Base-by-base conservation (phyloP, 2,329 filamentous ascomycete species). In the Diplodia mutila region DNA sequence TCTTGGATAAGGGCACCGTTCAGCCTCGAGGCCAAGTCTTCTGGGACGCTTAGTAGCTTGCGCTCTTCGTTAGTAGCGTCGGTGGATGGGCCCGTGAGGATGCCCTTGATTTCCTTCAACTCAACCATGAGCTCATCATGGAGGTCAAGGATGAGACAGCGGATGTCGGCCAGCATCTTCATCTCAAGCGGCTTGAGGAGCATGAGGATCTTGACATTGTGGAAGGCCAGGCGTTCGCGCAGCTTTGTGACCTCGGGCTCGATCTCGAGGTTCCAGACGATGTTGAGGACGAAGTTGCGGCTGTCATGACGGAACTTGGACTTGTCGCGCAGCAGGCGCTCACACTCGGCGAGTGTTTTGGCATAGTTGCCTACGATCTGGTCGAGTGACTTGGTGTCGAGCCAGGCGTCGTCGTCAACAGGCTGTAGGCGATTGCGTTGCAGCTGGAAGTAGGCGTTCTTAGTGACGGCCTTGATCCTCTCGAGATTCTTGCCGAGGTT, bases 351-450 rank as follows among this genome's bases (percentile, higher is more conserved):
- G 3, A 72, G 21, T 1, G 71, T 72, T 21, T 65, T 32, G 14
- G 48, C 27, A 54, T 69, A 72, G 42, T 72, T 67, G 25, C 71
- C 71, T 49, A 71, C 68, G 51, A 72, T 72, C 54, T 70, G 68
- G 34, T 57, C 57, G 21, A 72, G 51, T 1, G 69, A 67, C 12
- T 61, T 61, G 9, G 67, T 18, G 39, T 71, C 68, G 27, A 63
- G 68, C 23, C 32, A 12, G 21, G 52, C n/a, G 7, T 66, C 52
- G 18, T 67, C 64, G 23, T 63, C 65, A 9, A 57, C 46, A 5
- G 51, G 27, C 16, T 59, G 57, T 8, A 61, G 57, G 11, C 57
- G 37, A 32, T 66, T 61, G 21, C 48, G 53, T 8, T 66, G 52
- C n/a, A 68, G 55, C 18, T 65, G 59, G 11, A 16, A 52, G 21